Evolutionary conservation across 805 yeast genomes (phyloP).

Genomic region (Nakazawaea siamensis): DNA sequence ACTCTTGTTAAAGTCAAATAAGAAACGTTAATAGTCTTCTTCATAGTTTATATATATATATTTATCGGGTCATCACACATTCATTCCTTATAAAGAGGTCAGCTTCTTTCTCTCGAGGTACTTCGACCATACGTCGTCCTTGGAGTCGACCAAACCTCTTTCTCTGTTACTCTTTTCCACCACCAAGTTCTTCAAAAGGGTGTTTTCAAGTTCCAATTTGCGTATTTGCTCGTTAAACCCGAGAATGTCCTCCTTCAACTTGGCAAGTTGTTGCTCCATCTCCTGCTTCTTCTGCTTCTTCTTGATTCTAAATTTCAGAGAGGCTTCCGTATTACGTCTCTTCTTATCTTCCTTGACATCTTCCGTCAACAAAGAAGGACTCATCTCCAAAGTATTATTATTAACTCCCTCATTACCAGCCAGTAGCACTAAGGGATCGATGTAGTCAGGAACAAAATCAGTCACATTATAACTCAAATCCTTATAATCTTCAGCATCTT

Average conservation of each 20-base stretch:
- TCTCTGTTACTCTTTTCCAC: slow-evolving; percentile 42
- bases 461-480: too few relatives aligned
- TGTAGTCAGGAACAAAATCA: too few relatives aligned
- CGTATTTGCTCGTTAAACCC: slow-evolving; percentile 37
- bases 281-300: slow-evolving; percentile 52
- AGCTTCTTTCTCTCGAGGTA: neutral
- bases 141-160: neutral
- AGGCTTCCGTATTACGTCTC: slow-evolving; percentile 55
- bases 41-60: too few relatives aligned
- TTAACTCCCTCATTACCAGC: too few relatives aligned
- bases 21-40: slow-evolving; percentile 16
- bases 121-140: neutral
- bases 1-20: slow-evolving; percentile 24
- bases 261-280: slow-evolving; percentile 40
- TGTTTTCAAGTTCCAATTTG: slow-evolving; percentile 55
- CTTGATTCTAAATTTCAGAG: slow-evolving; percentile 56
- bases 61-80: too few relatives aligned
- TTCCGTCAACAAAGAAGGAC: too few relatives aligned
- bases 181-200: slow-evolving; percentile 44
- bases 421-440: too few relatives aligned
- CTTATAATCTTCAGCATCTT: slow-evolving; percentile 6
- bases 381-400: too few relatives aligned
- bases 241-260: slow-evolving; percentile 36
- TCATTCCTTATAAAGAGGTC: too few relatives aligned
- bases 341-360: slow-evolving; percentile 33